Evolutionary conservation across 192 early-diverging fungal species (phyloP).

Genomic region (Coemansia sp.): DNA sequence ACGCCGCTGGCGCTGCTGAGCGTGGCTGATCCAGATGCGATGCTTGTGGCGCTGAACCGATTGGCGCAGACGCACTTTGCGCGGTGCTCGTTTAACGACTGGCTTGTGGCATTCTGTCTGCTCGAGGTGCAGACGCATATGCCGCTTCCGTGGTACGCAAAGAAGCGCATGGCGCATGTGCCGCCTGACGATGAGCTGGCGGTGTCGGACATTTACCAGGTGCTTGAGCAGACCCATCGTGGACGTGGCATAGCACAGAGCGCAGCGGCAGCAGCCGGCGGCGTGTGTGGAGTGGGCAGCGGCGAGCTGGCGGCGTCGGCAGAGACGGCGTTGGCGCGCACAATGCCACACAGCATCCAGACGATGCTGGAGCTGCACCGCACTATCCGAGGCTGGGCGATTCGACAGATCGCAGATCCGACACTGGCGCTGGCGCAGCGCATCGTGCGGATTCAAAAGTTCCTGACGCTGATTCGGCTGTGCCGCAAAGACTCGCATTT

Average conservation of each 20-base stretch:
- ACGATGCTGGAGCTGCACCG: conserved; percentile 65
- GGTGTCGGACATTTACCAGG: conserved; percentile 66
- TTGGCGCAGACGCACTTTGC: conserved; percentile 54
- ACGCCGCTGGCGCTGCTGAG: conserved; percentile 42
- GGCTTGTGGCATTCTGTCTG: conserved; percentile 52
- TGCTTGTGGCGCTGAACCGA: conserved; percentile 46
- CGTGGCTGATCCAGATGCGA: conserved; percentile 22
- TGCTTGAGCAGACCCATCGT: conserved; percentile 60
- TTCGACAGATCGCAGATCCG: conserved; percentile 58
- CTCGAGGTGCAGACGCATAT: conserved; percentile 54
- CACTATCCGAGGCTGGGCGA: conserved; percentile 68
- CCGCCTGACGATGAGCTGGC: conserved; percentile 61
- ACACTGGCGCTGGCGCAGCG: conserved; percentile 54
- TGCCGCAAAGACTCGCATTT: conserved; percentile 54
- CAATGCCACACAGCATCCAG: conserved; percentile 67
- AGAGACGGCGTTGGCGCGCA: conserved; percentile 58
- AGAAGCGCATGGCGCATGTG: conserved; percentile 43
- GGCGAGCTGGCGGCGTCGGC: conserved; percentile 11
- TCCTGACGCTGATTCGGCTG: conserved; percentile 60
- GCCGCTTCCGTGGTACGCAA: conserved; percentile 55
- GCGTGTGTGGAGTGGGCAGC: conserved; percentile 11
- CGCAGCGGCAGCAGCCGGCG: conserved; percentile 16
- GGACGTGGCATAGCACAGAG: conserved; percentile 20
- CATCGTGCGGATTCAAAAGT: conserved; percentile 60
- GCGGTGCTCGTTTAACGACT: conserved; percentile 52